Conservation (phyloP, 139 green algal genomes). For the Chlamydomonas sp. region DNA sequence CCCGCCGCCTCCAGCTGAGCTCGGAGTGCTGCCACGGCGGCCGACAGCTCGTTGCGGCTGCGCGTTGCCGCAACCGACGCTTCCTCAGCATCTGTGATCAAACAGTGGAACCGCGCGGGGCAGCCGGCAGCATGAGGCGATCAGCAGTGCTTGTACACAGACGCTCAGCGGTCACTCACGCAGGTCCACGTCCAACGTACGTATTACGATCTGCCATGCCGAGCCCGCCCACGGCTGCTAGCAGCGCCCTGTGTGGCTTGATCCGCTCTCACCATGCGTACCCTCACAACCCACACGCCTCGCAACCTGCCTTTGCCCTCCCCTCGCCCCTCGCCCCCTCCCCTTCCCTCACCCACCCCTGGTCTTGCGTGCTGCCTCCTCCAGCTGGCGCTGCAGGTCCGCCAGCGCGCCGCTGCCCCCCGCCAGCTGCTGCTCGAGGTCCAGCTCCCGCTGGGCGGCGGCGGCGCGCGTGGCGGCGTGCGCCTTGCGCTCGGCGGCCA, state of each 20-base stretch:
- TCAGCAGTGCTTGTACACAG: no score
- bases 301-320: neutral
- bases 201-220: no score
- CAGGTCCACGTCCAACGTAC: no score
- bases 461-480: constrained; percentile 41
- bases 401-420: constrained; percentile 60
- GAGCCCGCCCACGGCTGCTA: neutral
- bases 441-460: constrained; percentile 60
- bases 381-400: constrained; percentile 54
- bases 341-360: constrained; percentile 36
- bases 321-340: neutral
- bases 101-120: no score
- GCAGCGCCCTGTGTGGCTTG: neutral
- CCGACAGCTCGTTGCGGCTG: constrained; percentile 32
- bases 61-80: neutral
- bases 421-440: constrained; percentile 66
- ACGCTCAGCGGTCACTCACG: no score
- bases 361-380: constrained; percentile 36
- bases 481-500: constrained; percentile 70
- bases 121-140: no score
- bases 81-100: neutral
- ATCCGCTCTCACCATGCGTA: no score
- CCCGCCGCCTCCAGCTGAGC: constrained; percentile 20
- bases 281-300: neutral
- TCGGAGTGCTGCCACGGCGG: constrained; percentile 16